Conservation (phyloP, 2,329 filamentous ascomycete species). For the Penicillium sp. region DNA sequence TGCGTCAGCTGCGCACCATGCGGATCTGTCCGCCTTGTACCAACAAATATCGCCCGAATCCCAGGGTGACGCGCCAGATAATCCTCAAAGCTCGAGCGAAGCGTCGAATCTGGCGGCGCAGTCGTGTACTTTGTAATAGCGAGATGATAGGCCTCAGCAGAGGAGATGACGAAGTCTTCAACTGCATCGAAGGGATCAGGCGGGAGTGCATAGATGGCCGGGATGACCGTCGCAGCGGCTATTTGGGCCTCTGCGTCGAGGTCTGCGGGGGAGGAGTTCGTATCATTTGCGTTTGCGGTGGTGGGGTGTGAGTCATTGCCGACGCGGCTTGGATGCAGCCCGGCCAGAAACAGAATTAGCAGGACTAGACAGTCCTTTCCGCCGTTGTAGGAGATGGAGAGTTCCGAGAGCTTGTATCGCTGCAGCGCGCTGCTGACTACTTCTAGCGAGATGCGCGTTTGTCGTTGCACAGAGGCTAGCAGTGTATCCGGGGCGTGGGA, state of each 20-base stretch:
- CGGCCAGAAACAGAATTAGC: conserved; percentile 77
- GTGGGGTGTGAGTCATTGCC: background rate
- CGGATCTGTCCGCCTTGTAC: conserved; percentile 86
- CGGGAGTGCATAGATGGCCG: conserved; percentile 86
- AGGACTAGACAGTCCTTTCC: conserved; percentile 97
- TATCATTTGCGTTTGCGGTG: conserved; percentile 3
- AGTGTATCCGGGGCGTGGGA: conserved; percentile 53
- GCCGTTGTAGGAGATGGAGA: conserved; percentile 93
- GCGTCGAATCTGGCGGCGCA: conserved; percentile 55
- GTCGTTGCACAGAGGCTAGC: conserved; percentile 66
- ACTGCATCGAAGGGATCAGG: conserved; percentile 81
- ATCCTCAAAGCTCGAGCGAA: conserved; percentile 74
- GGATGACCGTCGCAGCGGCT: conserved; percentile 48
- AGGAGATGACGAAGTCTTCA: conserved; percentile 73
- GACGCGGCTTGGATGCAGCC: conserved; percentile 40
- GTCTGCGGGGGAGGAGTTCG: conserved; percentile 38
- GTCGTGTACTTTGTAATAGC: conserved; percentile 68
- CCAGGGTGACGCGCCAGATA: conserved; percentile 58
- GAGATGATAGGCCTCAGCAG: conserved; percentile 68
- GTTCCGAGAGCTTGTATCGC: conserved; percentile 71
- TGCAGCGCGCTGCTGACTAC: conserved; percentile 73
- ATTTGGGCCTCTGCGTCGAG: conserved; percentile 6
- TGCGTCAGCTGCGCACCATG: conserved; percentile 74
- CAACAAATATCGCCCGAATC: conserved; percentile 79
- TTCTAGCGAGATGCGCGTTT: conserved; percentile 68